Base-by-base conservation (phyloP, 1,284 basidiomycete species). In the Neonothopanus nambi region DNA sequence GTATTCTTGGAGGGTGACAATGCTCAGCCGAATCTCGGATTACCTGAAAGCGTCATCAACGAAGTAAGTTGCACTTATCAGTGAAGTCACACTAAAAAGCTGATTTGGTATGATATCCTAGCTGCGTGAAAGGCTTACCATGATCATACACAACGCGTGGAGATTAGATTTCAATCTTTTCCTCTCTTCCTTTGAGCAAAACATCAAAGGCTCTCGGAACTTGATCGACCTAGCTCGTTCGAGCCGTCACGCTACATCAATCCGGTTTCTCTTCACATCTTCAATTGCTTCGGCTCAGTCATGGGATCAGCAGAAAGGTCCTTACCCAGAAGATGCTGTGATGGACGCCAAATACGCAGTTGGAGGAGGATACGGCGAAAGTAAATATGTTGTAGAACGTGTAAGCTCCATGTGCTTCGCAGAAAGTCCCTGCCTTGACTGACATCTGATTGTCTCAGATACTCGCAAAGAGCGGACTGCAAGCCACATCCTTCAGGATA, bases 131-230 rank as follows among this genome's bases (percentile, higher is more conserved):
- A 15, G 9, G 8, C 3, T 50, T 2, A 50, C 48, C 8, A 15
- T 41, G 43, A 60, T 61, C 36, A 56, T 53, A 57, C 59, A 49
- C 51, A 54, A 35, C 49, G 73, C 71, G 3, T 77, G 73, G 73
- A 60, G 63, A 15, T 69, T 77, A 20, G 67, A 76, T 57, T 76
- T 76, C 63, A 71, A 70, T 40, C 56, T 70, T 2, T 28, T 64
- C 0, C 55, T 77, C 13, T 49, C 62, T 2, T 68, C 67, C 0
- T 72, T 73, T 47, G 71, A 75, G 56, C 59, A 65, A 15, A 62
- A 67, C 37, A 61, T 77, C 44, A 53, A 57, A 20, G 70, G 71
- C 20, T 61, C 67, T 28, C 68, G 71, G 13, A 65, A 66, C 41
- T 56, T 76, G 24, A 59, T 75, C 39, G 65, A 74, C 49, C 63